Evolutionary conservation across 805 yeast genomes (phyloP), one percentile per base, ranked within the genome.

Genomic region (baker's yeast (Saccharomyces cerevisiae)): DNA sequence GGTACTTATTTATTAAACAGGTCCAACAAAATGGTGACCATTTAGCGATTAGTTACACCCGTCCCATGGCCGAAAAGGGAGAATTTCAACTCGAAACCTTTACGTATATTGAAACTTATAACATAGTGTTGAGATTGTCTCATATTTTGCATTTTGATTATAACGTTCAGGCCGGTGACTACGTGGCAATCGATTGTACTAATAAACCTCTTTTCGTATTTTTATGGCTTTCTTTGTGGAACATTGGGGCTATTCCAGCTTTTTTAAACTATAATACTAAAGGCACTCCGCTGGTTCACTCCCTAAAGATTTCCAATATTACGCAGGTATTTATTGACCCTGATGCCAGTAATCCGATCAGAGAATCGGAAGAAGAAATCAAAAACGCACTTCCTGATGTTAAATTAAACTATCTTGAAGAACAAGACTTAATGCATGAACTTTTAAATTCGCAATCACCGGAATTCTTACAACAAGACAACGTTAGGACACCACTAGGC

Each of bases 241-340:
- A 89, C 63, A 76, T 91, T 52, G 97, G 97, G 47, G 96, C 96
- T 0, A 70, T 78, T 8, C 97, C 97, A 0, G 90, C 96, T 0
- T 86, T 92, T 61, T 73, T 92, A 63, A 91, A 91, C 72, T 88
- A 83, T 72, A 91, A 90, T 68, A 76, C 85, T 50, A 75, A 78
- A 51, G 90, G 89, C 27, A 76, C 78, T 51, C 86, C 96, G 1
- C 76, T 91, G 59, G 80, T 82, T 13, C 97, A 92, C 71, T 88
- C 96, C 58, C 73, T 92, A 61, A 80, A 80, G 58, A 79, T 85
- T 27, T 84, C 90, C n/a, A 71, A 79, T 11, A 78, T 87, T 0
- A 61, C 74, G 6, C 81, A 84, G 60, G 80, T 89, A 1, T 81
- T 91, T 53, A 80, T 87, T 49, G 97, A 90, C 62, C 87, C 85